Conservation (phyloP, 2,329 filamentous ascomycete genomes). For the Cladosporium sp. region DNA sequence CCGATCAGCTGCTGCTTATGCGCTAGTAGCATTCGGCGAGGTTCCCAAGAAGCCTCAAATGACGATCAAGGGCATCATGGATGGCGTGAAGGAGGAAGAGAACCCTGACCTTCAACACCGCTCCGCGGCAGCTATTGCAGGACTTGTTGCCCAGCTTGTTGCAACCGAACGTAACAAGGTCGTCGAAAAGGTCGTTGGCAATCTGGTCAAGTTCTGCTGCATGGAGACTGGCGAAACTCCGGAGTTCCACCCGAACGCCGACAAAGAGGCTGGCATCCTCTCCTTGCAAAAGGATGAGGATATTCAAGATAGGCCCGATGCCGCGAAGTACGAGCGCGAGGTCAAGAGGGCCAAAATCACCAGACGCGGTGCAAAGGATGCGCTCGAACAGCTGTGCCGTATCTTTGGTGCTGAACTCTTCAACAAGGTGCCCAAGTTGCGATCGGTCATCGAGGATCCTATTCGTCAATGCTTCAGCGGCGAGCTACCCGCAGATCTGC, state of each 20-base stretch:
- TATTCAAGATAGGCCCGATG: slow-evolving; percentile 86
- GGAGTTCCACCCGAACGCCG: slow-evolving; percentile 82
- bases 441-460: slow-evolving; percentile 77
- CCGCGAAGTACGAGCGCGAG: slow-evolving; percentile 84
- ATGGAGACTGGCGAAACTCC: slow-evolving; percentile 97
- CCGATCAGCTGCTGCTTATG: slow-evolving; percentile 80
- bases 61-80: slow-evolving; percentile 96
- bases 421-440: slow-evolving; percentile 79
- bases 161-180: slow-evolving; percentile 76
- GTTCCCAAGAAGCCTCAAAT: slow-evolving; percentile 91
- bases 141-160: slow-evolving; percentile 83
- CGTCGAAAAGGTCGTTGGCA: slow-evolving; percentile 93
- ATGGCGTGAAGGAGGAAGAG: slow-evolving; percentile 94
- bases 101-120: slow-evolving; percentile 84
- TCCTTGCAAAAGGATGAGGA: slow-evolving; percentile 98
- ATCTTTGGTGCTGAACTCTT: slow-evolving; percentile 78
- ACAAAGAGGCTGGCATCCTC: slow-evolving; percentile 76
- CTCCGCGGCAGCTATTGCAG: slow-evolving; percentile 80
- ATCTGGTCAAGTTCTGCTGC: slow-evolving; percentile 95
- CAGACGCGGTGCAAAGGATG: slow-evolving; percentile 88
- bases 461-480: slow-evolving; percentile 72
- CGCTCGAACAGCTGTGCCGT: slow-evolving; percentile 79
- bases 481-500: slow-evolving; percentile 68
- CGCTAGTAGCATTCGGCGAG: slow-evolving; percentile 80
- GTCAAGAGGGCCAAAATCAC: slow-evolving; percentile 87